Percentiles rank a stretch among this genome's conserved stretches.
These are phyloP conservation scores for Nakazawaea laoshanensis DNA, from an alignment of 805 yeast species.

Conservation along the genomic window DNA sequence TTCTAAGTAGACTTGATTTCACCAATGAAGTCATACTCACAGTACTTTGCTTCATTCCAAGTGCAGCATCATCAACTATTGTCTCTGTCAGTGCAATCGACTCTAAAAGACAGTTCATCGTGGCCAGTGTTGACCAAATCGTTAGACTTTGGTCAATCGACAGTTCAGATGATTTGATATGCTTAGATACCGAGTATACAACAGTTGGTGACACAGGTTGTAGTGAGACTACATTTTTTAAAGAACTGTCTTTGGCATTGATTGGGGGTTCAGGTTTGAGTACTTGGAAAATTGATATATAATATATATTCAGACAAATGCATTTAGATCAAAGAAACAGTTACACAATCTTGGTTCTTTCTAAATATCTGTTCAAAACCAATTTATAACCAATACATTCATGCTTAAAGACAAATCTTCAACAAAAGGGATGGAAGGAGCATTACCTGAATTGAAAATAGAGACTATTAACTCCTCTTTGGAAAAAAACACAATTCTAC, in stretches of 20 bases:
- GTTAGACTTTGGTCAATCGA: slow-evolving; percentile 52
- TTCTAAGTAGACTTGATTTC: slow-evolving; percentile 27
- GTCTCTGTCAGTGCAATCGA: slow-evolving; percentile 46
- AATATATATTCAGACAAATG: background rate
- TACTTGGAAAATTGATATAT: slow-evolving; percentile 31
- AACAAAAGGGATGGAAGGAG: too few species aligned
- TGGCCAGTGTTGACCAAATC: slow-evolving; percentile 81
- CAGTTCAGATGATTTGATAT: slow-evolving; percentile 18
- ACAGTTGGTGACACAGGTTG: slow-evolving; percentile 91
- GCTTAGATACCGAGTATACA: slow-evolving; percentile 45
- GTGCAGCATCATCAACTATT: slow-evolving; percentile 83
- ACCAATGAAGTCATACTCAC: slow-evolving; percentile 20
- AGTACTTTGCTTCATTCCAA: slow-evolving; percentile 26
- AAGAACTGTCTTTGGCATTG: slow-evolving; percentile 26
- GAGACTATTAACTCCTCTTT: too few species aligned
- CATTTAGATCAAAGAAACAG: background rate
- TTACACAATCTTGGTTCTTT: background rate
- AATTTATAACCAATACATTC: too few species aligned
- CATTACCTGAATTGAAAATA: too few species aligned
- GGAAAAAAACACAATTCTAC: too few species aligned
- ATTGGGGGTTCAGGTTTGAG: slow-evolving; percentile 86
- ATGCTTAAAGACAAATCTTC: too few species aligned
- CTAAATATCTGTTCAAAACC: too few species aligned
- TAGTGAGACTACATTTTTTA: slow-evolving; percentile 28
- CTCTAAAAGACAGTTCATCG: slow-evolving; percentile 19